Percentiles rank a stretch among this genome's conserved stretches.
phyloP scores from a whole-genome alignment of 2,329 filamentous ascomycete species.

The Lachnellula cervina region DNA sequence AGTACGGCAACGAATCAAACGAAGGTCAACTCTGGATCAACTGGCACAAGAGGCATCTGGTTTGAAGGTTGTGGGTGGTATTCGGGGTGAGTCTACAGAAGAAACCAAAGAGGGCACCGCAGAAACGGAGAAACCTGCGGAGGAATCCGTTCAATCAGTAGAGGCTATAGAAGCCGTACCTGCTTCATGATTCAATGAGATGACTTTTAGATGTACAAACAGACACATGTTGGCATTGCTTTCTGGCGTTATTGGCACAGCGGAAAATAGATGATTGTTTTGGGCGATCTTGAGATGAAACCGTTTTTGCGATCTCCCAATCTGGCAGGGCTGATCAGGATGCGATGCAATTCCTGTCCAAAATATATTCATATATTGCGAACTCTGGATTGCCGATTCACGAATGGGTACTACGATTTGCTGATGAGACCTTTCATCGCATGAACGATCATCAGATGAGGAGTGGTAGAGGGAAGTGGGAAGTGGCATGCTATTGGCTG shows the following conservation, averaged over 20 bases:
- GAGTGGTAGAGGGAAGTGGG: neutral
- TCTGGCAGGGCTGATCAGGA: neutral
- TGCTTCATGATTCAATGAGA: slow-evolving; percentile 21
- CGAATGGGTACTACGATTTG: neutral
- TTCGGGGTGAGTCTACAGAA: slow-evolving; percentile 21
- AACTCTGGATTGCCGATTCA: neutral
- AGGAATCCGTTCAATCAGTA: slow-evolving; percentile 11
- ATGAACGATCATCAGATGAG: too few species aligned
- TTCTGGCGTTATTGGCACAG: neutral
- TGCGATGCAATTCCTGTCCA: neutral
- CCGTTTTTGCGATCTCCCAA: neutral
- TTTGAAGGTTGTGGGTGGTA: slow-evolving; percentile 29
- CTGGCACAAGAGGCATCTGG: slow-evolving; percentile 26
- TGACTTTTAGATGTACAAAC: slow-evolving; percentile 1
- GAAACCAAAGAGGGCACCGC: neutral
- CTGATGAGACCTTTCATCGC: neutral
- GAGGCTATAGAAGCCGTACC: slow-evolving; percentile 22
- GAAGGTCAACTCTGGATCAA: slow-evolving; percentile 30
- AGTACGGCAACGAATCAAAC: slow-evolving; percentile 48
- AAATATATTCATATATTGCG: neutral
- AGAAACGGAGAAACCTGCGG: slow-evolving; percentile 10
- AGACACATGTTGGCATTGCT: neutral
- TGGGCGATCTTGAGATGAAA: slow-evolving; percentile 6
- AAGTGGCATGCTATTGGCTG: neutral
- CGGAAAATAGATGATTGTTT: neutral